A percentile compares a stretch with the other conserved stretches of the same genome.
Conservation (phyloP, 345 rosid species). For the Kernera saxatilis region DNA sequence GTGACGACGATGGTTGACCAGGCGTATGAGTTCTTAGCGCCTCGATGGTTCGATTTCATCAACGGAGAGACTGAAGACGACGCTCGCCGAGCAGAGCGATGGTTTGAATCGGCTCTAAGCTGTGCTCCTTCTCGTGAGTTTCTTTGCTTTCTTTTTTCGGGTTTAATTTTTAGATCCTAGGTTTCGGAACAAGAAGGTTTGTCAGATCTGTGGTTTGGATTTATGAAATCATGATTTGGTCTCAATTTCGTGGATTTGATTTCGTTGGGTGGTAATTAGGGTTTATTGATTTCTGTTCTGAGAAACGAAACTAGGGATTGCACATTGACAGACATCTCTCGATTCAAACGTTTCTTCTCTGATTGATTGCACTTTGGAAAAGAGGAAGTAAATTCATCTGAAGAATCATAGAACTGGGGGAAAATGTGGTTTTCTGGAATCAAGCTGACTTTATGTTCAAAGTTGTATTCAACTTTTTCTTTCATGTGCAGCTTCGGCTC, state of each 20-base stretch:
- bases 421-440: background rate
- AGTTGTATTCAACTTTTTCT: background rate
- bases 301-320: background rate
- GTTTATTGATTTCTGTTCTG: background rate
- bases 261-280: background rate
- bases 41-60: constrained; percentile 75
- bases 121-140: constrained; percentile 93
- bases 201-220: background rate
- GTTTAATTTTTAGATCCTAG: background rate
- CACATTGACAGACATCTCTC: background rate
- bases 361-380: background rate
- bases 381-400: background rate
- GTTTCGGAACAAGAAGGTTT: background rate
- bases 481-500: constrained; percentile 63
- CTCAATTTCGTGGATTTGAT: background rate
- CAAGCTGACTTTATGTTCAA: background rate
- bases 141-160: background rate
- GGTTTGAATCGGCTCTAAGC: constrained; percentile 70
- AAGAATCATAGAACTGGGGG: background rate
- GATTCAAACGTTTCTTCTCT: background rate
- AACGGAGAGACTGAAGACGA: constrained; percentile 70
- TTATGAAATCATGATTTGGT: background rate
- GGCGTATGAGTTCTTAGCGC: constrained; percentile 84
- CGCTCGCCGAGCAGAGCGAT: constrained; percentile 62
- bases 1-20: constrained; percentile 47